These are phyloP conservation scores for Talaromyces sp. DNA, from an alignment of 2,329 filamentous ascomycete species.

Conservation along the genomic window DNA sequence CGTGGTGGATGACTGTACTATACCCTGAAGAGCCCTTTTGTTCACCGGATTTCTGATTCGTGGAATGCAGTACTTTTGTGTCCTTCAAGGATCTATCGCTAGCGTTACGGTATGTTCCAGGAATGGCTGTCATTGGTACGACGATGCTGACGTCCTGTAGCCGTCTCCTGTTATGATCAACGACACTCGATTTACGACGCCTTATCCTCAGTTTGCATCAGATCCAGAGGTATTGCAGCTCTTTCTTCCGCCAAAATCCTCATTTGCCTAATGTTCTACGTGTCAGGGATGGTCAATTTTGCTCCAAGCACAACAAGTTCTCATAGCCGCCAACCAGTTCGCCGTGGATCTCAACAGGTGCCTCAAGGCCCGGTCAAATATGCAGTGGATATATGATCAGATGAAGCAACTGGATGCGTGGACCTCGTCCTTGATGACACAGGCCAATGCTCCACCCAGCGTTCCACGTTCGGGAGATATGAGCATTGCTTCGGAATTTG, in stretches of 20 bases:
- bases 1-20: slow-evolving; percentile 51
- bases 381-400: slow-evolving; percentile 41
- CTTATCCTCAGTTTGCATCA: slow-evolving; percentile 41
- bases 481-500: slow-evolving; percentile 34
- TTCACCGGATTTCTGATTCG: neutral
- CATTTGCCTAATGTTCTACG: slow-evolving; percentile 22
- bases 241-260: neutral
- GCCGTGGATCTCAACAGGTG: slow-evolving; percentile 43
- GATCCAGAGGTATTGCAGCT: slow-evolving; percentile 39
- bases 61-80: slow-evolving; percentile 42
- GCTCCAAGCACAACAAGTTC: slow-evolving; percentile 44
- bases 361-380: slow-evolving; percentile 35
- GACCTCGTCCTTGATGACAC: slow-evolving; percentile 38
- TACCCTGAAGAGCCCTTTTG: neutral
- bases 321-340: slow-evolving; percentile 44
- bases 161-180: slow-evolving; percentile 45
- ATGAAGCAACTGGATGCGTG: slow-evolving; percentile 45
- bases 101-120: slow-evolving; percentile 39
- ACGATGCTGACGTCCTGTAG: slow-evolving; percentile 28
- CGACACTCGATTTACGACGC: slow-evolving; percentile 45
- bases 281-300: slow-evolving; percentile 45
- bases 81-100: slow-evolving; percentile 47
- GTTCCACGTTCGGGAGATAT: slow-evolving; percentile 27
- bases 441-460: slow-evolving; percentile 34
- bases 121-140: neutral